phyloP scores from a whole-genome alignment of 2,329 filamentous ascomycete species.

The Penicillium sp. region DNA sequence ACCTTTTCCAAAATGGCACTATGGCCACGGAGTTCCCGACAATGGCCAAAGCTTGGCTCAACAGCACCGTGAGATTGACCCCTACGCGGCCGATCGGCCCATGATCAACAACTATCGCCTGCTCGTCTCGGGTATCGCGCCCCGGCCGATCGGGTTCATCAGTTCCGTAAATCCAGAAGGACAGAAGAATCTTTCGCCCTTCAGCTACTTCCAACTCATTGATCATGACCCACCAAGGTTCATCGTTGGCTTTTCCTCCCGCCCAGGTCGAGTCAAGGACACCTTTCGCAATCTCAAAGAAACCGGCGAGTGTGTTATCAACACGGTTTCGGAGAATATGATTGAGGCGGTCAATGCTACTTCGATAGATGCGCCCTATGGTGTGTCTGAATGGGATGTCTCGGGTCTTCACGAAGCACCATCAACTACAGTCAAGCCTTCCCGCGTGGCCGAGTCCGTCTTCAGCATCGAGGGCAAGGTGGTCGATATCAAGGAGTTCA shows the following conservation, averaged over 20 bases:
- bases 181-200: constrained; percentile 75
- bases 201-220: constrained; percentile 79
- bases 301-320: constrained; percentile 75
- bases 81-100: constrained; percentile 68
- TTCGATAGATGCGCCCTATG: constrained; percentile 73
- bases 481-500: constrained; percentile 72
- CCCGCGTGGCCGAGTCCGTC: constrained; percentile 77
- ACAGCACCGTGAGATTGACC: constrained; percentile 69
- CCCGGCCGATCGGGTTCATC: constrained; percentile 72
- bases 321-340: constrained; percentile 80
- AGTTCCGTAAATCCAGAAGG: constrained; percentile 63
- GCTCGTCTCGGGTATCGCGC: constrained; percentile 76
- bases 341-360: constrained; percentile 82
- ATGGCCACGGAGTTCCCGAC: constrained; percentile 23
- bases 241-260: constrained; percentile 62
- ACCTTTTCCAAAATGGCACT: constrained; percentile 36
- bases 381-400: constrained; percentile 76
- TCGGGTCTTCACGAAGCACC: constrained; percentile 70
- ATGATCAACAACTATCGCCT: constrained; percentile 82
- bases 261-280: constrained; percentile 67
- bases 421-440: constrained; percentile 64
- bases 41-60: constrained; percentile 13
- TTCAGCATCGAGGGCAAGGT: constrained; percentile 80
- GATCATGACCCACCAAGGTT: constrained; percentile 84
- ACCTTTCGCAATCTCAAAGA: constrained; percentile 71